Percentiles rank a stretch among this genome's conserved stretches.
phyloP scores from a whole-genome alignment of 495 filamentous ascomycete genomes.

The Antarctomyces pellizariae region DNA sequence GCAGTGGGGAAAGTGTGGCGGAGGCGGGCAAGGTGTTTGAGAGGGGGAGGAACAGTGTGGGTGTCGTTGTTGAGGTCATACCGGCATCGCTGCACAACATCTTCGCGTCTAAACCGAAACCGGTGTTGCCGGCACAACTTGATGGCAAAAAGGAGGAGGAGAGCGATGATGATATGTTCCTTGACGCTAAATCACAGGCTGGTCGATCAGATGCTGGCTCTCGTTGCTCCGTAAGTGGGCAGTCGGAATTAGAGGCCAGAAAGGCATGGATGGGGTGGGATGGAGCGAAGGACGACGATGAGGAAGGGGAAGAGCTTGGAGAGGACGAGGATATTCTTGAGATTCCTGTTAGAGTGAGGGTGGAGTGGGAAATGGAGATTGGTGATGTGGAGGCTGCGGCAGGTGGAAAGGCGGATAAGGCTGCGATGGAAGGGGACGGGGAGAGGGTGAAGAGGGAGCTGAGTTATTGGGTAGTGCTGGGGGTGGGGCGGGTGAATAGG shows the following conservation, averaged over 20 bases:
- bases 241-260: not conserved
- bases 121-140: no score
- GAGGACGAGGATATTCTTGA: slow-evolving; percentile 82
- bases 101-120: no score
- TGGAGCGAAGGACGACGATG: slow-evolving; percentile 7
- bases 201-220: not conserved
- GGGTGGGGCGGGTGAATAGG: slow-evolving; percentile 74
- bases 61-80: slow-evolving; percentile 73
- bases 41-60: slow-evolving; percentile 82
- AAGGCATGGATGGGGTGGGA: slow-evolving; percentile 3
- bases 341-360: slow-evolving; percentile 76
- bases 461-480: slow-evolving; percentile 88
- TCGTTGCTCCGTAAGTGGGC: not conserved
- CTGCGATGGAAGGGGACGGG: slow-evolving; percentile 21
- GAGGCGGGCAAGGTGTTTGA: slow-evolving; percentile 94
- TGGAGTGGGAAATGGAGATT: slow-evolving; percentile 75
- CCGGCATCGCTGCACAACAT: slow-evolving; percentile 28
- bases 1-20: slow-evolving; percentile 31
- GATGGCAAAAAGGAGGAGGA: slow-evolving; percentile 12
- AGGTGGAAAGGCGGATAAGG: slow-evolving; percentile 17
- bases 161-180: slow-evolving; percentile 11
- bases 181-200: slow-evolving; percentile 2
- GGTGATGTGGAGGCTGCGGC: slow-evolving; percentile 35
- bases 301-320: slow-evolving; percentile 15
- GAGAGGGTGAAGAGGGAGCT: slow-evolving; percentile 48